Evolutionary conservation across 176 grass and related monocot genomes (phyloP).

Genomic region (Stipa capillata): DNA sequence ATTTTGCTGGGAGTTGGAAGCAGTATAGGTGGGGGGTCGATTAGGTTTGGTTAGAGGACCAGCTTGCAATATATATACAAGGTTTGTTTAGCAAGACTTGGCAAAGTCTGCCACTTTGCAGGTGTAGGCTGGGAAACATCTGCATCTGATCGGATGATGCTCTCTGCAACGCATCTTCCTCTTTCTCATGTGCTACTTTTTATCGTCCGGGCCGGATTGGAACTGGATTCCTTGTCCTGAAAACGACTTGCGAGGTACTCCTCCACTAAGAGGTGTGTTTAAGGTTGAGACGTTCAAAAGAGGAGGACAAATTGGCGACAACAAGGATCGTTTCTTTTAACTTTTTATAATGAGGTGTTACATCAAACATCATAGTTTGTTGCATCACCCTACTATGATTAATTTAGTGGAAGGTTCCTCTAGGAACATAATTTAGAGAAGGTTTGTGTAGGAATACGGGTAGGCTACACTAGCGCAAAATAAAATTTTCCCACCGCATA

Average conservation of each 20-base stretch:
- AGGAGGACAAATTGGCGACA: not conserved
- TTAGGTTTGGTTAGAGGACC: not conserved
- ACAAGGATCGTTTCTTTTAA: not conserved
- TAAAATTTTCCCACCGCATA: no score
- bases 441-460: no score
- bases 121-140: not conserved
- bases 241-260: not conserved
- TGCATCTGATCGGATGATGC: not conserved
- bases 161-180: constrained; percentile 7
- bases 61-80: not conserved
- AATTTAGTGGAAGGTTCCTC: not conserved
- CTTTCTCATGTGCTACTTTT: not conserved
- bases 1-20: not conserved
- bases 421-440: not conserved
- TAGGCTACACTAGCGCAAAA: no score
- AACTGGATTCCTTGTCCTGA: not conserved
- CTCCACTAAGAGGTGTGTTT: not conserved
- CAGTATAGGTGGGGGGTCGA: not conserved
- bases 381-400: not conserved
- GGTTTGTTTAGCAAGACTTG: not conserved
- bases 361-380: not conserved
- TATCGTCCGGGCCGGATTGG: not conserved
- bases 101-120: not conserved
- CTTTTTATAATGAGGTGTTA: not conserved
- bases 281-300: not conserved